These are phyloP conservation scores for Lavandula angustifolia DNA, from an alignment of 257 asterid species.

Conservation along the genomic window DNA sequence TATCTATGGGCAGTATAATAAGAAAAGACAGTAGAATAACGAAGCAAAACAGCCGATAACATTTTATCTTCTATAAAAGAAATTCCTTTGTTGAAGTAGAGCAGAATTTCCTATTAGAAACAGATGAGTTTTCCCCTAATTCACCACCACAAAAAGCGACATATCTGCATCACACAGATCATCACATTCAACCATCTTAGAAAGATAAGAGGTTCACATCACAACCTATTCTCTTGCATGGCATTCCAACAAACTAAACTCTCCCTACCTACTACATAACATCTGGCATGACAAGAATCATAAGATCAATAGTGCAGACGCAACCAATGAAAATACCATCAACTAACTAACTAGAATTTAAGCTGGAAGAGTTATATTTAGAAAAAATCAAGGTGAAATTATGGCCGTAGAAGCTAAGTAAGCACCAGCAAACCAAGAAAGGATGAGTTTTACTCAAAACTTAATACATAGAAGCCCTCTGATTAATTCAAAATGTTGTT, in stretches of 20 bases:
- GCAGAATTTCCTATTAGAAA: slow-evolving; percentile 9
- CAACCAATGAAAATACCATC: slow-evolving; percentile 1
- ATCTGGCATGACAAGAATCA: slow-evolving; percentile 2
- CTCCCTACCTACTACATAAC: slow-evolving; percentile 2
- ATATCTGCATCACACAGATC: neutral
- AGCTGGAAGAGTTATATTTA: neutral
- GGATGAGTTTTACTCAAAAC: neutral
- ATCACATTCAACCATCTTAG: neutral
- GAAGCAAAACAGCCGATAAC: slow-evolving; percentile 19
- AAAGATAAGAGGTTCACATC: slow-evolving; percentile 14
- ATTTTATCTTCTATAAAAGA: neutral
- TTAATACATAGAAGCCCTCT: slow-evolving; percentile 14
- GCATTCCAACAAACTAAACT: neutral
- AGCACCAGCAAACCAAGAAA: slow-evolving; percentile 14
- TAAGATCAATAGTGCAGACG: neutral
- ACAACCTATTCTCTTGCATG: slow-evolving; percentile 7
- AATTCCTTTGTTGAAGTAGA: slow-evolving; percentile 17
- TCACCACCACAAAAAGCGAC: neutral
- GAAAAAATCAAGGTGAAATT: neutral
- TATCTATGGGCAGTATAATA: neutral
- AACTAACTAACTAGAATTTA: slow-evolving; percentile 2
- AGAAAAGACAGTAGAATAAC: slow-evolving; percentile 17
- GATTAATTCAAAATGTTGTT: neutral
- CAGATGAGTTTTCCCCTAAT: slow-evolving; percentile 4
- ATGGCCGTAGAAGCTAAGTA: slow-evolving; percentile 20